Percentiles rank a stretch among this genome's conserved stretches.
Evolutionary conservation across 2,329 filamentous ascomycete species (phyloP).

Genomic region (Xylariaceae sp.): DNA sequence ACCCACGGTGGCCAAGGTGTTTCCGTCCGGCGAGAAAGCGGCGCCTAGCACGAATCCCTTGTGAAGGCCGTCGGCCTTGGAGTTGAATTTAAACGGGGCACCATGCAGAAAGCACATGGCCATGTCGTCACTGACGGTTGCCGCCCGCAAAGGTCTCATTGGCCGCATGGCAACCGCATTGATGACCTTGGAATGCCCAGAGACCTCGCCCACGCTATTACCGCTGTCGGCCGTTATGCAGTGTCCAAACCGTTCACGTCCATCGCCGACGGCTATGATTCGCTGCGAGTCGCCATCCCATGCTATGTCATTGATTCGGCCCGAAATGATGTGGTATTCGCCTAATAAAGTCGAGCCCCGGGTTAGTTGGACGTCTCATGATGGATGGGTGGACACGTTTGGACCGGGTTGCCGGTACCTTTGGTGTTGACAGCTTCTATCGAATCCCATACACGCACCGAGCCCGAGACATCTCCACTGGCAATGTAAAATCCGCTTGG

Average conservation of each 20-base stretch:
- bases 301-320: slow-evolving; percentile 92
- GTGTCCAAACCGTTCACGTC: slow-evolving; percentile 89
- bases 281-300: slow-evolving; percentile 98
- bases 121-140: slow-evolving; percentile 88
- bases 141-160: slow-evolving; percentile 86
- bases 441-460: slow-evolving; percentile 90
- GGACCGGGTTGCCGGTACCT: slow-evolving; percentile 42
- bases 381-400: slow-evolving; percentile 1
- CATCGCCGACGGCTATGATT: slow-evolving; percentile 93
- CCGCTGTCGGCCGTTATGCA: slow-evolving; percentile 95
- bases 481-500: slow-evolving; percentile 95
- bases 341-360: slow-evolving; percentile 44
- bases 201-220: slow-evolving; percentile 93
- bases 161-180: slow-evolving; percentile 90
- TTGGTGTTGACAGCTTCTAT: slow-evolving; percentile 84
- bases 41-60: slow-evolving; percentile 87
- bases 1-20: slow-evolving; percentile 80
- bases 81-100: slow-evolving; percentile 93
- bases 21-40: slow-evolving; percentile 88
- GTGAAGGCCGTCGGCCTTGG: slow-evolving; percentile 77
- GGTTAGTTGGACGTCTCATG: slow-evolving; percentile 11
- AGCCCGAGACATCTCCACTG: slow-evolving; percentile 82
- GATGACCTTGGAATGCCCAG: slow-evolving; percentile 86
- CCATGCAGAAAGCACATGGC: slow-evolving; percentile 91
- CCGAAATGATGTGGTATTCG: slow-evolving; percentile 92